These are phyloP conservation scores for Hymenoscyphus fraxineus DNA, from an alignment of 2,329 filamentous ascomycete genomes.

Conservation along the genomic window DNA sequence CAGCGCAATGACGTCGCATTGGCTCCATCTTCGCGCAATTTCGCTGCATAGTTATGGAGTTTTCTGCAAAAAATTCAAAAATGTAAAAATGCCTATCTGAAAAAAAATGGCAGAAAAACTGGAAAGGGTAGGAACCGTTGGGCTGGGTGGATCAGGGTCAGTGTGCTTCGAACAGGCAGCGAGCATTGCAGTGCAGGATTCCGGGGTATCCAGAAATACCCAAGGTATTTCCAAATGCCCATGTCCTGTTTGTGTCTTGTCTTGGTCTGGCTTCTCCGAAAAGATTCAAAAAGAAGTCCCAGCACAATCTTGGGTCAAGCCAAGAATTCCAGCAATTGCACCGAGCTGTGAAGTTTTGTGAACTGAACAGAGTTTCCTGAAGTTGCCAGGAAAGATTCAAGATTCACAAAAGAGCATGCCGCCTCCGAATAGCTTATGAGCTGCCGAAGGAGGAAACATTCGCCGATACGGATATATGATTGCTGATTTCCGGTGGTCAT, in stretches of 20 bases:
- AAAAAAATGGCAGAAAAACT: slow-evolving; percentile 8
- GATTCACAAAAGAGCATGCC: not conserved
- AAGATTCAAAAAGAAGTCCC: not conserved
- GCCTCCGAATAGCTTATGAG: slow-evolving; percentile 3
- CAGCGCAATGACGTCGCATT: slow-evolving; percentile 19
- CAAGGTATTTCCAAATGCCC: not conserved
- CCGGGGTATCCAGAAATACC: not conserved
- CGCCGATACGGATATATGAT: not conserved
- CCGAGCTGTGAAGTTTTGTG: not conserved
- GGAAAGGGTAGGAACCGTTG: slow-evolving; percentile 3
- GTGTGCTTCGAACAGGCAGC: not conserved
- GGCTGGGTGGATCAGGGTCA: not conserved
- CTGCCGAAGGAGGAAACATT: slow-evolving; percentile 11
- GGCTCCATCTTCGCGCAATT: slow-evolving; percentile 1
- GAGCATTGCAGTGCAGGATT: slow-evolving; percentile 2
- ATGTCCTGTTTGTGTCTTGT: not conserved
- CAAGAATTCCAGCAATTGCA: not conserved
- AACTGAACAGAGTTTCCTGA: not conserved
- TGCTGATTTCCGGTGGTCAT: slow-evolving; percentile 1
- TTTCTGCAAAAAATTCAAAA: slow-evolving; percentile 2
- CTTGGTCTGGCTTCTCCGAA: not conserved
- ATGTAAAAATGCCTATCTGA: not conserved
- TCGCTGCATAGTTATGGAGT: slow-evolving; percentile 1
- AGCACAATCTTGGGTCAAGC: not conserved
- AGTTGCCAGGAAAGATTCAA: not conserved